These are phyloP conservation scores for Hyaloperonospora arabidopsidis DNA, from an alignment of 352 stramenopile genomes.

Conservation along the genomic window DNA sequence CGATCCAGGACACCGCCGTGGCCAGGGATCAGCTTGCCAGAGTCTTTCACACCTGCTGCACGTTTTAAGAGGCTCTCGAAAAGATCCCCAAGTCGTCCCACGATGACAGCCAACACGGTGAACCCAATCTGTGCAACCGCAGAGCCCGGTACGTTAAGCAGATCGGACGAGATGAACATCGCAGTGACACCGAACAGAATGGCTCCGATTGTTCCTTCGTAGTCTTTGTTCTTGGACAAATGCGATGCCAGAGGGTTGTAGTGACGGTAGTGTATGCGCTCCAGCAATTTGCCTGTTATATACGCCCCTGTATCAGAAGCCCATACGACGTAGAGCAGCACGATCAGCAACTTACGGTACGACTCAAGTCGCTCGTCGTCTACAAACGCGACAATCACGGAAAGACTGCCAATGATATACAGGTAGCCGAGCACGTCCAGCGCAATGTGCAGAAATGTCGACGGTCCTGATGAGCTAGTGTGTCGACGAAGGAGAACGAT, in stretches of 20 bases:
- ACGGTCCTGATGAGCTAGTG: constrained; percentile 19
- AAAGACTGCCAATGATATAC: constrained; percentile 62
- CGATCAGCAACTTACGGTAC: constrained; percentile 58
- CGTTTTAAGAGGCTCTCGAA: constrained; percentile 95
- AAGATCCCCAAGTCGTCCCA: constrained; percentile 91
- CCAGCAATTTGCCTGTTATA: constrained; percentile 84
- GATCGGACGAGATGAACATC: constrained; percentile 58
- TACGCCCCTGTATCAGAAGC: constrained; percentile 91
- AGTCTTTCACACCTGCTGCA: constrained; percentile 91
- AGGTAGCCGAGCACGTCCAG: constrained; percentile 61
- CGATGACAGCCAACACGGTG: constrained; percentile 84
- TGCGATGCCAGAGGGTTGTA: constrained; percentile 82
- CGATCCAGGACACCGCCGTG: constrained; percentile 92
- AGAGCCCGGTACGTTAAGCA: constrained; percentile 67
- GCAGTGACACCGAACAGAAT: constrained; percentile 72
- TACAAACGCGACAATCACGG: constrained; percentile 32
- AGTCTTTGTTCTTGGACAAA: constrained; percentile 93
- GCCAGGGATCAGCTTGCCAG: constrained; percentile 90
- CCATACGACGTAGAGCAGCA: constrained; percentile 65
- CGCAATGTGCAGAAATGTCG: constrained; percentile 37
- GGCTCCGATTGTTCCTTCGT: constrained; percentile 90
- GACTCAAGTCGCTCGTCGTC: constrained; percentile 21
- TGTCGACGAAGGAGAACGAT: constrained; percentile 50
- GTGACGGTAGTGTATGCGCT: constrained; percentile 70
- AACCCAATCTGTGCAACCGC: constrained; percentile 74